Percentiles rank a stretch among this genome's conserved stretches.
These are phyloP conservation scores for Cryphonectria japonica DNA, from an alignment of 2,329 filamentous ascomycete species.

Conservation along the genomic window DNA sequence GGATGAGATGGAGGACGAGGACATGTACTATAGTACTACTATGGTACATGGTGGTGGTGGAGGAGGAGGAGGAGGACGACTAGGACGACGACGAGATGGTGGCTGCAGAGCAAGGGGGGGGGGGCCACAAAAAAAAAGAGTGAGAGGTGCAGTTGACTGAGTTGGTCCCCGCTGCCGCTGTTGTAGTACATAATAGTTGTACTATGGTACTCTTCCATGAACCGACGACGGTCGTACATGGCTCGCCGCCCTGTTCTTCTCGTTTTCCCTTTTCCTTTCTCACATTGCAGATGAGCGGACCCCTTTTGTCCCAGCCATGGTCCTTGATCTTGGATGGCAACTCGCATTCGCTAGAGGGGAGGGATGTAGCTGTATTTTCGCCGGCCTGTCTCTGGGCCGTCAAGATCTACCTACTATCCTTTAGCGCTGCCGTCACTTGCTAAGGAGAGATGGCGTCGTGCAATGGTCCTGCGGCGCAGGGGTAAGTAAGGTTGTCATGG, in stretches of 20 bases:
- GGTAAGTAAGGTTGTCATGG: neutral
- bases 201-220: neutral
- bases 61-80: neutral
- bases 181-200: neutral
- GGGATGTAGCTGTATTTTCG: neutral
- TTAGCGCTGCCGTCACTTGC: neutral
- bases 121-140: neutral
- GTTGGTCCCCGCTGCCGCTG: conserved; percentile 2
- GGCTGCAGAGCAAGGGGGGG: neutral
- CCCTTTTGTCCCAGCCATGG: neutral
- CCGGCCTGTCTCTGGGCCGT: neutral
- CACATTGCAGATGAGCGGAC: neutral
- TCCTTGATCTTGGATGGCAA: neutral
- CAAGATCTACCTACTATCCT: neutral
- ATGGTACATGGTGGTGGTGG: neutral
- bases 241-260: neutral
- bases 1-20: conserved; percentile 9
- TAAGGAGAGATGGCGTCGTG: conserved; percentile 7
- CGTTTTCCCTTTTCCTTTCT: neutral
- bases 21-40: neutral
- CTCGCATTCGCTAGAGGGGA: neutral
- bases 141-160: neutral
- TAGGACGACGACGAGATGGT: neutral
- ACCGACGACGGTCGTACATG: neutral
- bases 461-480: neutral